Conservation (phyloP, 139 green algal genomes). For the Chlamydomonas incerta region DNA sequence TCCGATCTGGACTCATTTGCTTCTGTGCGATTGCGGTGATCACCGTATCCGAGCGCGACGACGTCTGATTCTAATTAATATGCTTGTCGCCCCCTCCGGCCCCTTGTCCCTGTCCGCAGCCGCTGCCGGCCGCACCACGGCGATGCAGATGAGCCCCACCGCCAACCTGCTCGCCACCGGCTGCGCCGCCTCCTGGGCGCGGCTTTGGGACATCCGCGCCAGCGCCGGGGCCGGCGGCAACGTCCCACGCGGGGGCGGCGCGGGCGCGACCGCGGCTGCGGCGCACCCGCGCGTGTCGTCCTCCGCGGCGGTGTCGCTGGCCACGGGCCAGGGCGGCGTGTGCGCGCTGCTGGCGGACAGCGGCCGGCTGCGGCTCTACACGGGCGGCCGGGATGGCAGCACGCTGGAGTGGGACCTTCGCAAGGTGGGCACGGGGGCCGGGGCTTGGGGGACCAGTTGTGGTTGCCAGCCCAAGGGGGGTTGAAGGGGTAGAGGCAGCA, state of each 20-base stretch:
- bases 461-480: too few species aligned
- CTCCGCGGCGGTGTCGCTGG: background rate
- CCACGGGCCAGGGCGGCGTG: constrained; percentile 16
- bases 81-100: too few species aligned
- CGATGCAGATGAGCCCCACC: constrained; percentile 6
- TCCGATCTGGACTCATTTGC: too few species aligned
- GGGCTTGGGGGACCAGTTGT: too few species aligned
- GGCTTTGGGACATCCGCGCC: constrained; percentile 31
- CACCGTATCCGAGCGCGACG: too few species aligned
- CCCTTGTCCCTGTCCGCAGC: background rate
- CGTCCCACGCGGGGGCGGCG: background rate
- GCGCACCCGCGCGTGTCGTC: background rate
- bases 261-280: too few species aligned
- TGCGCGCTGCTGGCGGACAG: constrained; percentile 19
- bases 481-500: too few species aligned
- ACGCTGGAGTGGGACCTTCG: constrained; percentile 32
- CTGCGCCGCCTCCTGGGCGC: constrained; percentile 22
- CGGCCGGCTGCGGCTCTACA: constrained; percentile 20
- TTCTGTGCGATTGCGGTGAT: too few species aligned
- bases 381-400: constrained; percentile 22
- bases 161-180: constrained; percentile 17
- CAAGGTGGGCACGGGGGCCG: too few species aligned
- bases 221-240: background rate
- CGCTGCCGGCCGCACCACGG: constrained; percentile 19
- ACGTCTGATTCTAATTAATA: too few species aligned